Evolutionary conservation across 1,284 basidiomycete genomes (phyloP), one percentile per base, ranked within the genome.

Genomic region (Ganoderma resinaceum): DNA sequence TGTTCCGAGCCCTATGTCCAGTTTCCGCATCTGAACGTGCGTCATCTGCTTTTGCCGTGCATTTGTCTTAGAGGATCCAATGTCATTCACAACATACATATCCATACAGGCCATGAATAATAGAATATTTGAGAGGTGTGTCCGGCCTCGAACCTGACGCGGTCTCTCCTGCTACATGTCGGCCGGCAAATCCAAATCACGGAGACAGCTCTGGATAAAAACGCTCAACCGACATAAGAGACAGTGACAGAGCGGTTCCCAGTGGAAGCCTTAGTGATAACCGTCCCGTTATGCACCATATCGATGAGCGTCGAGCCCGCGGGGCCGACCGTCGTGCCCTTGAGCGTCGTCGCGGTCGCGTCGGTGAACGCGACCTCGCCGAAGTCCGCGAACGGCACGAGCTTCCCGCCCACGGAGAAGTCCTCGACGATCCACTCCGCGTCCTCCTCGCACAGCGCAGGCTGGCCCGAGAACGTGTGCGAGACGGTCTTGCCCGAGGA

Each of bases 341-440:
- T 55, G 43, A 12, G n/a, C 35, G 66, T 68, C 37, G 33, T 42
- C 49, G 67, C 71, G 16, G 61, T 59, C 52, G 65, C 69, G 65
- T 63, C 67, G 43, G 69, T 70, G 69, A 72, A 72, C 33, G 75
- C 77, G 68, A 81, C 77, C 38, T 77, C 78, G 67, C 79, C 79
- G 61, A 80, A 83, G 78, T 81, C 76, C 58, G 80, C 79, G 70
- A 81, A 78, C n/a, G 78, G 76, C 23, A 81, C 81, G 62, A 80
- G 78, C 3, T 65, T 69, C 62, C 66, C 70, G 67, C 67, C 70
- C 66, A 76, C 70, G 69, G 76, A 73, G 71, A 75, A 82, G 76
- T 82, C 80, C 74, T 82, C 81, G 57, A 82, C 67, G 69, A 72
- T 70, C 71, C 71, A 72, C 65, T 72, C 71, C 65, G 71, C 71